Conservation (phyloP, 495 filamentous ascomycete species). For the Poronia punctata region DNA sequence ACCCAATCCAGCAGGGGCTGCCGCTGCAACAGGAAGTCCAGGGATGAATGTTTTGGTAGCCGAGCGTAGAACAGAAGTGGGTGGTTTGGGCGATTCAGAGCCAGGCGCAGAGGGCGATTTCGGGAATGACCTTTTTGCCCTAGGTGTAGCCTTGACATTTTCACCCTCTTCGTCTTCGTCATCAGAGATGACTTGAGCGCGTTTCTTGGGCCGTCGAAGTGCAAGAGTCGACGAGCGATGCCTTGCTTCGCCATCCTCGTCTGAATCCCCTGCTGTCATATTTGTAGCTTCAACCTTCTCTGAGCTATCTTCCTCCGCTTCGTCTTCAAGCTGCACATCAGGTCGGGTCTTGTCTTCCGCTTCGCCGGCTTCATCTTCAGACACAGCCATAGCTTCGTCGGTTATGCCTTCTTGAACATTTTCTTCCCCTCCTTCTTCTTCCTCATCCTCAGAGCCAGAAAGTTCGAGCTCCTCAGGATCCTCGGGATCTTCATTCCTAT, state of each 20-base stretch:
- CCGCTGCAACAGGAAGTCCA: slow-evolving; percentile 43
- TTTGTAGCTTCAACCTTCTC: too few species aligned
- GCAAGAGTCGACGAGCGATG: slow-evolving; percentile 28
- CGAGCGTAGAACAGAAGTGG: slow-evolving; percentile 49
- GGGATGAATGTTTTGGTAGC: slow-evolving; percentile 55
- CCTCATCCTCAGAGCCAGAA: slow-evolving; percentile 42
- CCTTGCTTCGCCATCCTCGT: slow-evolving; percentile 35
- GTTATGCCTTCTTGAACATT: slow-evolving; percentile 11
- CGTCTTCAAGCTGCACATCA: slow-evolving; percentile 29
- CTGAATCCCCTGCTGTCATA: slow-evolving; percentile 27
- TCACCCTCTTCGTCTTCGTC: slow-evolving; percentile 64
- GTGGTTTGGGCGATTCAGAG: slow-evolving; percentile 36
- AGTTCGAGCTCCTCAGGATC: slow-evolving; percentile 36
- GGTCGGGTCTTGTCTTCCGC: slow-evolving; percentile 27
- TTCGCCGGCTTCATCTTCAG: slow-evolving; percentile 13
- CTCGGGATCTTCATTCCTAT: slow-evolving; percentile 47
- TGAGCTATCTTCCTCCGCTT: slow-evolving; percentile 21
- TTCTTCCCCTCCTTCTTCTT: slow-evolving; percentile 17
- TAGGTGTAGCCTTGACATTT: slow-evolving; percentile 40
- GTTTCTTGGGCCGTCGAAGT: slow-evolving; percentile 33
- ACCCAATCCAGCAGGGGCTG: slow-evolving; percentile 56
- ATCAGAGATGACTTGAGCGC: slow-evolving; percentile 43
- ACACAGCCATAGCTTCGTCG: slow-evolving; percentile 25
- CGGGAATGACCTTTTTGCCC: slow-evolving; percentile 25
- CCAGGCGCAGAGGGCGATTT: slow-evolving; percentile 31